Conservation (phyloP, 2,329 filamentous ascomycete genomes). For the Alternaria ethzedia region DNA sequence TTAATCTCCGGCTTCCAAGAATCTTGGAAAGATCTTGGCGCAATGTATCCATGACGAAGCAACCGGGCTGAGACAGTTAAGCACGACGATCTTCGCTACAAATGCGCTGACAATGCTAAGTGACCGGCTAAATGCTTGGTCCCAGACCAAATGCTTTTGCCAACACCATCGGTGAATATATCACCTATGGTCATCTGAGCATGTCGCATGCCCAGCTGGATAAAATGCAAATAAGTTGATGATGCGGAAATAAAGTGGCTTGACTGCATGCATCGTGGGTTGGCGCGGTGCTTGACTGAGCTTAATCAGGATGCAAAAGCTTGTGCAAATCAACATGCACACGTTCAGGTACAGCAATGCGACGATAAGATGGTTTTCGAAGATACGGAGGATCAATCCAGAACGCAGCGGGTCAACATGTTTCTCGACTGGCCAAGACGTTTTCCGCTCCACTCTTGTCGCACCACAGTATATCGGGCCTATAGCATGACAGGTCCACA, state of each 20-base stretch:
- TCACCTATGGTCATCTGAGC: constrained; percentile 11
- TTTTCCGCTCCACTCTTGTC: constrained; percentile 2
- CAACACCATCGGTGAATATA: constrained; percentile 9
- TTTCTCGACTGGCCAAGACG: background rate
- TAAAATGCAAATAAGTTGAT: constrained; percentile 18
- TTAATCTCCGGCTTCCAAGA: background rate
- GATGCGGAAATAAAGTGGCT: constrained; percentile 18
- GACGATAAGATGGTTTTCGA: background rate
- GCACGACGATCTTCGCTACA: constrained; percentile 2
- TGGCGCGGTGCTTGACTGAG: constrained; percentile 22
- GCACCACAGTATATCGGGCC: background rate
- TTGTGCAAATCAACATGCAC: constrained; percentile 10
- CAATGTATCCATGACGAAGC: constrained; percentile 18
- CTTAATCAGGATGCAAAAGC: constrained; percentile 10
- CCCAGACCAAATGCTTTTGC: constrained; percentile 28
- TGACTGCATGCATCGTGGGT: constrained; percentile 15
- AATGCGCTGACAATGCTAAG: constrained; percentile 12
- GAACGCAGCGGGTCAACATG: background rate
- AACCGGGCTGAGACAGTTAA: background rate
- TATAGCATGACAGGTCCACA: constrained; percentile 3
- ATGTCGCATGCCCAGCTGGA: constrained; percentile 12
- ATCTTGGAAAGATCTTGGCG: background rate
- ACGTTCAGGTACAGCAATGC: background rate
- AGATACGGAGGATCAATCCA: background rate
- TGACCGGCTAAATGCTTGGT: constrained; percentile 38